Base-by-base conservation (phyloP, 2,329 filamentous ascomycete species). In the Paradendryphiella salina region DNA sequence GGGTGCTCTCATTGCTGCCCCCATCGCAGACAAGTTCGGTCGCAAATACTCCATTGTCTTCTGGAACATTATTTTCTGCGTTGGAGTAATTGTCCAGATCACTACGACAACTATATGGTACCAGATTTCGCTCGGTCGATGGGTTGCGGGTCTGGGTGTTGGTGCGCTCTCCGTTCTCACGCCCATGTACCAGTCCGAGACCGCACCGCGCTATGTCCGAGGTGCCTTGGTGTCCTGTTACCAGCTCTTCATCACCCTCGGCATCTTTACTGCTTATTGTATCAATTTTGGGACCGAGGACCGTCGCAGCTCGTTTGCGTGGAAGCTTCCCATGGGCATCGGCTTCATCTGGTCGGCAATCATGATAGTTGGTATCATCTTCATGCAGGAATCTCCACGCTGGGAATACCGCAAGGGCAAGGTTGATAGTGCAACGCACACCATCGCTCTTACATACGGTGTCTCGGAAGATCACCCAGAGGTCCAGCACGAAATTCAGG, bases 181-280 rank as follows among this genome's bases (percentile, higher is more conserved):
- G 3, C 72, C 72, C 4, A 73, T 89, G 82, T 88, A 88, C 61
- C 84, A 87, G 66, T 82, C 80, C 13, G 86, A 89, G 70, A 84
- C 80, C 48, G 82, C 82, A 2, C 86, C 86, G 0, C 79, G 83
- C 53, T 80, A 83, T 51, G 81, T 88, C 42, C 82, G 86, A 60
- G 84, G 84, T 62, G 77, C 84, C 5, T 77, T 88, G 32, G 80
- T 88, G 9, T 68, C 81, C 1, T 82, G 79, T 43, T 88, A 88
- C 70, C 86, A 88, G 75, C 79, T 88, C 3, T 82, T 87, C 67
- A 85, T 88, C 66, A 88, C 85, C 0, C 75, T 87, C 21, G 86
- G 86, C 39, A 87, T 89, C 67, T 84, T 77, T 45, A 65, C 76
- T 17, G 78, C 75, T 1, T 74, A 74, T 52, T 71, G 73, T 60